Conservation (phyloP, 345 rosid species). For the Gossypium bickii region DNA sequence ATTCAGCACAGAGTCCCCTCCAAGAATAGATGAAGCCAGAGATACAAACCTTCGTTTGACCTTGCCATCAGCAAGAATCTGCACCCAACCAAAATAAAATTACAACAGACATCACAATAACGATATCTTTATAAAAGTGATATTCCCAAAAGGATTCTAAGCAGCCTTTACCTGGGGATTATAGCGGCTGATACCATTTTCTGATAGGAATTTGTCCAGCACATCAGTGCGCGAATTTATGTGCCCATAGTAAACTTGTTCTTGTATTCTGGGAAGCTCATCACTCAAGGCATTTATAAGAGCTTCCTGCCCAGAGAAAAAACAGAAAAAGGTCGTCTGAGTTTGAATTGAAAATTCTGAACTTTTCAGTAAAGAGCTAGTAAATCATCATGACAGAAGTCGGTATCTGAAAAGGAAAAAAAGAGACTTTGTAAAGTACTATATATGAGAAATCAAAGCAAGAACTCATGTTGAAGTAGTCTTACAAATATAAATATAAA, state of each 20-base stretch:
- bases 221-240: conserved; percentile 80
- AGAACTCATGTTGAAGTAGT: neutral
- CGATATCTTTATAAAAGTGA: neutral
- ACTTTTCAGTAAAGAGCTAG: neutral
- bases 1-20: conserved; percentile 53
- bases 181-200: conserved; percentile 43
- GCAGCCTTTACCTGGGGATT: conserved; percentile 69
- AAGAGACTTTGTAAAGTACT: neutral
- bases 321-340: conserved; percentile 12
- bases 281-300: conserved; percentile 91
- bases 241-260: conserved; percentile 90
- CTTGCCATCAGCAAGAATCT: conserved; percentile 70
- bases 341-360: neutral
- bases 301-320: conserved; percentile 56
- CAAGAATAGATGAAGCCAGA: conserved; percentile 54
- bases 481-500: neutral
- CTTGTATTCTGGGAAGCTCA: conserved; percentile 91
- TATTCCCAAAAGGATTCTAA: conserved; percentile 12
- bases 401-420: neutral
- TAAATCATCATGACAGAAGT: neutral
- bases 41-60: conserved; percentile 62
- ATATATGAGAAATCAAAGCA: neutral
- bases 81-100: conserved; percentile 20
- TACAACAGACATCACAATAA: neutral
- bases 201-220: conserved; percentile 72